These are phyloP conservation scores for Eimeria sp. DNA, from an alignment of 169 alveolate genomes.

Conservation along the genomic window DNA sequence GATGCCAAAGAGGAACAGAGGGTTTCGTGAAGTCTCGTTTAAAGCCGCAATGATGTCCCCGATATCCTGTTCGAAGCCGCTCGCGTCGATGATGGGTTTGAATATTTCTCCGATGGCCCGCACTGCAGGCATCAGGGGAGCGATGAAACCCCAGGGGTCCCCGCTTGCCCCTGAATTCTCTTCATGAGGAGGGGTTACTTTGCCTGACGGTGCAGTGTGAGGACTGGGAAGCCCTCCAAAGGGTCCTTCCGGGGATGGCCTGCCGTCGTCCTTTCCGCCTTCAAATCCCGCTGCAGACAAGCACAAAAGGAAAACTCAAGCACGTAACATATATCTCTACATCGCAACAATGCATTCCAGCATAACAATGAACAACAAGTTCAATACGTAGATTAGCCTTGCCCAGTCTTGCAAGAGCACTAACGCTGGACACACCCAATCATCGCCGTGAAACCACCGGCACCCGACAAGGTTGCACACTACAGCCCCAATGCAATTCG, in stretches of 20 bases:
- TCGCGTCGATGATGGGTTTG: background rate
- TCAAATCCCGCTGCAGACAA: background rate
- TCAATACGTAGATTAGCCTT: background rate
- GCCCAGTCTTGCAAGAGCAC: background rate
- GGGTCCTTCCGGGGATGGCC: background rate
- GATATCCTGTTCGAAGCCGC: conserved; percentile 5
- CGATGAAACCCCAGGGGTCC: background rate
- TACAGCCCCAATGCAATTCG: background rate
- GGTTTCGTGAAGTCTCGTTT: conserved; percentile 9
- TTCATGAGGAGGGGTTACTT: background rate
- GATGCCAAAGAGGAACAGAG: conserved; percentile 6
- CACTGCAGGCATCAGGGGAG: background rate
- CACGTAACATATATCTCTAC: background rate
- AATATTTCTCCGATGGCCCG: background rate
- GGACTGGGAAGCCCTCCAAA: background rate
- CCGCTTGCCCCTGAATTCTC: background rate
- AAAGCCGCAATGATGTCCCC: background rate
- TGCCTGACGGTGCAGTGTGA: background rate
- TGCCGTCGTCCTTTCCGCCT: background rate
- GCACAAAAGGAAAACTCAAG: background rate
- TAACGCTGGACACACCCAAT: background rate
- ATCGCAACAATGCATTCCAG: background rate
- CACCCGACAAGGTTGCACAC: background rate
- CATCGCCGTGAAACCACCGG: background rate
- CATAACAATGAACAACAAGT: background rate